Evolutionary conservation across 164 flowering plant genomes (phyloP), one percentile per base, ranked within the genome.

Genomic region (Saururus chinensis): DNA sequence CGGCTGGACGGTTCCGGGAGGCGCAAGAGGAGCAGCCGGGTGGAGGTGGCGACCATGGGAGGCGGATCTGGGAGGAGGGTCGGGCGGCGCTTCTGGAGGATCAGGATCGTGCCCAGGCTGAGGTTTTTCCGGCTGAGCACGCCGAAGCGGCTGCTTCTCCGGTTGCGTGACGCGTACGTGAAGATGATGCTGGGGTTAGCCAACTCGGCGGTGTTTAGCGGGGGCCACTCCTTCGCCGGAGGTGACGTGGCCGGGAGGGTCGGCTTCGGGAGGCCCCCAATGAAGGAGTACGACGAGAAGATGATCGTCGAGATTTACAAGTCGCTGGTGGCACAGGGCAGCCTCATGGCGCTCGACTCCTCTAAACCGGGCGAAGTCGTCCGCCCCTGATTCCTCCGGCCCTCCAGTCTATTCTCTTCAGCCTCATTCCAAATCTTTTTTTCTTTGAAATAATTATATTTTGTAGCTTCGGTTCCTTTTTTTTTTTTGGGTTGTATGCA

Each of bases 261-360:
- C 16, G 62, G 62, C 12, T 72, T 78, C 20, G 74, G 73, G 19
- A 62, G 12, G 54, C 35, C 62, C 1, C 74, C 77, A n/a, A 0
- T 71, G 30, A 89, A 83, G 77, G 96, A 87, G 81, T 87, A 87
- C 42, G 96, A 89, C 59, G 84, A 87, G 78, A 79, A 73, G 77
- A 61, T 82, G 81, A 70, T 89, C 40, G 71, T 84, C 1, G 84
- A 89, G 88, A 80, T 89, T 71, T 89, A 87, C 64, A 84, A 79
- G 66, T 72, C 83, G 14, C 22, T 89, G 65, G 49, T 42, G 17
- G 49, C 49, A 1, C 81, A 79, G 66, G 78, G 80, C 0, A 77
- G 75, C n/a, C 42, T 59, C 19, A n/a, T 59, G 62, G 60, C 49
- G 7, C 14, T 42, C 49, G 49, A 42, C 49, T 14, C 49, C 14